Base-by-base conservation (phyloP, 2,329 filamentous ascomycete genomes). In the Pyricularia sp. region DNA sequence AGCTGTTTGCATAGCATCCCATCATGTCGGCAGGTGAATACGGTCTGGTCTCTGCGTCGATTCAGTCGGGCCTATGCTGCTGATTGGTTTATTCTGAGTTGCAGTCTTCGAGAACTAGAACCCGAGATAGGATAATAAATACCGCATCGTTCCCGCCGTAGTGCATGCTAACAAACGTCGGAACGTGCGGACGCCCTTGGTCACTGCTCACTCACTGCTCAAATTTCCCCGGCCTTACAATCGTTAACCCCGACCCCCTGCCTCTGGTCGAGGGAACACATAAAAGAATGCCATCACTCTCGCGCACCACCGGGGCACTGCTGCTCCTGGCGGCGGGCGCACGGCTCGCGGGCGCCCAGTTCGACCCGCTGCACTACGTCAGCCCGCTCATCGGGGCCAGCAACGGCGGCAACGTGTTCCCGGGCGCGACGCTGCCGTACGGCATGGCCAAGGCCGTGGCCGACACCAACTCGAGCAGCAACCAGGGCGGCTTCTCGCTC, bases 391-490 rank as follows among this genome's bases (percentile, higher is more conserved):
- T 84, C 61, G 82, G 81, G 5, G 75, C 80, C 9, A 78, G 71
- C 70, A 78, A 79, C 26, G 79, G 79, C 25, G 79, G 81, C 61
- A 81, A 83, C 72, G 79, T 82, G 31, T 82, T 82, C 68, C 72
- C 79, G 1, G 81, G 81, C 30, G 81, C 81, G 10, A 80, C 78
- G 0, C 69, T 82, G 64, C 81, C 81, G 0, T 82, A 81, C 63
- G 81, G 81, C 68, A 83, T 87, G 81, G 85, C 84, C 67, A 87
- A 87, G 76, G 84, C 85, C 23, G 84, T 85, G 3, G 83, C 86
- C 65, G 86, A 89, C 72, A 85, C 84, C 20, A 82, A 79, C 71
- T 81, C 79, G 69, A 76, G 76, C 25, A 85, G 83, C 71, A 86
- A 85, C 68, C 85, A 87, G 72, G 85, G 85, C 31, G 85, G 85